Evolutionary conservation across 2,329 filamentous ascomycete genomes (phyloP).

Genomic region (Plectosphaerella sp.): DNA sequence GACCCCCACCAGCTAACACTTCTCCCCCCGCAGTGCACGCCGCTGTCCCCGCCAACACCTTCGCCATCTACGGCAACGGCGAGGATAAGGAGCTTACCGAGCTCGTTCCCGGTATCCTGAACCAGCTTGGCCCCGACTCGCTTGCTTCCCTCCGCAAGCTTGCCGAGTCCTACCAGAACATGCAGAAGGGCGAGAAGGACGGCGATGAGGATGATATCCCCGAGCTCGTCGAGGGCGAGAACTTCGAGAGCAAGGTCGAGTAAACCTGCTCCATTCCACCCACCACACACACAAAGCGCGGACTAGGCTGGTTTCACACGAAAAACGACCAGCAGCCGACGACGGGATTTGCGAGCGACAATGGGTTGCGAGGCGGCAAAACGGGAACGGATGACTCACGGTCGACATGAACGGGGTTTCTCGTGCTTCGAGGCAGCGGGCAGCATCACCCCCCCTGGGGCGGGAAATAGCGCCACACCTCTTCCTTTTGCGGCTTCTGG

Average conservation of each 20-base stretch:
- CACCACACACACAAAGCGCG: not conserved
- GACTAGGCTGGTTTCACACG: not conserved
- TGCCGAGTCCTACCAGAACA: constrained; percentile 98
- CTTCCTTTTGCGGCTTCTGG: too few species aligned
- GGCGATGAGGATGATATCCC: constrained; percentile 91
- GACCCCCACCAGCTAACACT: not conserved
- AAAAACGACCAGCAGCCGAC: not conserved
- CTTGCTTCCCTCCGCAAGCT: constrained; percentile 97
- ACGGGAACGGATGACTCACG: not conserved
- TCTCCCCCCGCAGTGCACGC: constrained; percentile 69
- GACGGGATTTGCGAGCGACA: not conserved
- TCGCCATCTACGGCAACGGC: constrained; percentile 97
- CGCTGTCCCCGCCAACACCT: constrained; percentile 96
- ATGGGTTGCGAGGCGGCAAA: not conserved
- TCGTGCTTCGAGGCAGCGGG: too few species aligned
- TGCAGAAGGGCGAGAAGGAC: constrained; percentile 89
- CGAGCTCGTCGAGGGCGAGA: constrained; percentile 93
- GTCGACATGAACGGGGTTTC: too few species aligned
- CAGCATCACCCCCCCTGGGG: too few species aligned
- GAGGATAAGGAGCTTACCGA: constrained; percentile 99
- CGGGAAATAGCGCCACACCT: too few species aligned
- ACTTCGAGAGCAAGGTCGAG: constrained; percentile 97
- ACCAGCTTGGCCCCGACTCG: constrained; percentile 98
- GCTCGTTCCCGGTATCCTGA: constrained; percentile 97
- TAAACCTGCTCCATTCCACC: constrained; percentile 40